Conservation (phyloP, 2,329 filamentous ascomycete genomes). For the Pestalotiopsis sp. region DNA sequence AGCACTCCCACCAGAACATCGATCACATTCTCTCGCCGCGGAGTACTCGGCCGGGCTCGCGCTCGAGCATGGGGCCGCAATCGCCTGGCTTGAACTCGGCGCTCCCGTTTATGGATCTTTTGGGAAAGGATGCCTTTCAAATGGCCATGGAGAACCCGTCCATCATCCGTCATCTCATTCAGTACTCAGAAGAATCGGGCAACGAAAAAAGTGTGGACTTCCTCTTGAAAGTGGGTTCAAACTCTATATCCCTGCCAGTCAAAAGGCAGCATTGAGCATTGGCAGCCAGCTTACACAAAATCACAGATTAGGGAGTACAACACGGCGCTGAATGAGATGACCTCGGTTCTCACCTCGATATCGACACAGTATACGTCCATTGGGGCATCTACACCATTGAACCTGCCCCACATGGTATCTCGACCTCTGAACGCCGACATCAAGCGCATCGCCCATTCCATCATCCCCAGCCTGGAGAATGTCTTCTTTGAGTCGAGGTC, state of each 20-base stretch:
- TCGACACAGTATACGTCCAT: slow-evolving; percentile 41
- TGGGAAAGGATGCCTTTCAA: slow-evolving; percentile 49
- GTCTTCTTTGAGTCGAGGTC: slow-evolving; percentile 43
- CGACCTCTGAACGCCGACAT: slow-evolving; percentile 45
- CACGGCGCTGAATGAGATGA: slow-evolving; percentile 42
- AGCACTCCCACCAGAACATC: slow-evolving; percentile 23
- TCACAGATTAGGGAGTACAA: slow-evolving; percentile 44
- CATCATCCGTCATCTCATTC: slow-evolving; percentile 45
- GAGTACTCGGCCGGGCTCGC: slow-evolving; percentile 10
- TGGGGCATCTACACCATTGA: slow-evolving; percentile 36
- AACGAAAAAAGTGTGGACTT: slow-evolving; percentile 53
- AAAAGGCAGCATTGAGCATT: neutral
- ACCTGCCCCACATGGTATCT: slow-evolving; percentile 40
- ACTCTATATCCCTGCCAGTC: neutral
- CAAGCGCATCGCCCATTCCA: slow-evolving; percentile 42
- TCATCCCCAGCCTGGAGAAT: slow-evolving; percentile 46
- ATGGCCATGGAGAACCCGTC: slow-evolving; percentile 49
- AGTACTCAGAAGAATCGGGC: slow-evolving; percentile 48
- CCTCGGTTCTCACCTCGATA: slow-evolving; percentile 44
- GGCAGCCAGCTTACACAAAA: neutral
- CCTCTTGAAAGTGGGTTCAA: slow-evolving; percentile 43
- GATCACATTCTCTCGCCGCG: slow-evolving; percentile 19
- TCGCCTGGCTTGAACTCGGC: slow-evolving; percentile 11
- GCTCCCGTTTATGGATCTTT: slow-evolving; percentile 44
- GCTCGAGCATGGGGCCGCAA: slow-evolving; percentile 10